These are phyloP conservation scores for Wickerhamiella kurtzmanii DNA, from an alignment of 805 yeast species.

Conservation along the genomic window DNA sequence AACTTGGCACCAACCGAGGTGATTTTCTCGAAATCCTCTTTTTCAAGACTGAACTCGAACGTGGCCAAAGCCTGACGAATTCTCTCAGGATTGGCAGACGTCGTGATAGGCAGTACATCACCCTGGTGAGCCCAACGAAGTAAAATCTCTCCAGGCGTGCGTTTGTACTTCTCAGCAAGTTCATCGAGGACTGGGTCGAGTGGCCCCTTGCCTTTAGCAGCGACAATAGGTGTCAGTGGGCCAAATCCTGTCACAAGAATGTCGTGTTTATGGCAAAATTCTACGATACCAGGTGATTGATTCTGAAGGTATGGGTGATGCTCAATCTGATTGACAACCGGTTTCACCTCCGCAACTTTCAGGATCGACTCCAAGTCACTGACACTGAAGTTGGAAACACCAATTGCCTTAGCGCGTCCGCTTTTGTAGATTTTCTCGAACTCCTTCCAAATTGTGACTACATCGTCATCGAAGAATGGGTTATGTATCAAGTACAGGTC, in stretches of 20 bases:
- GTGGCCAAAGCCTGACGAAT: slow-evolving; percentile 42
- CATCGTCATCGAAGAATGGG: slow-evolving; percentile 14
- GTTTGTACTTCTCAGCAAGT: slow-evolving; percentile 30
- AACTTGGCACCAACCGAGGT: slow-evolving; percentile 2
- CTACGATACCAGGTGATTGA: slow-evolving; percentile 47
- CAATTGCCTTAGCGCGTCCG: slow-evolving; percentile 41
- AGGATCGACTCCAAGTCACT: slow-evolving; percentile 44
- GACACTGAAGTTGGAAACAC: slow-evolving; percentile 51
- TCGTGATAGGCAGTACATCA: slow-evolving; percentile 54
- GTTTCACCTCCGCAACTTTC: slow-evolving; percentile 25
- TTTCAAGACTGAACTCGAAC: slow-evolving; percentile 32
- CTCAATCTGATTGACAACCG: slow-evolving; percentile 73
- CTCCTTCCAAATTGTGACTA: slow-evolving; percentile 42
- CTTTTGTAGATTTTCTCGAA: slow-evolving; percentile 41
- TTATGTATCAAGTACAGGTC: slow-evolving; percentile 59
- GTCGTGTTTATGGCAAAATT: slow-evolving; percentile 41
- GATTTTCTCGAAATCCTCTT: slow-evolving; percentile 25
- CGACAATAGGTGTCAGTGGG: slow-evolving; percentile 59
- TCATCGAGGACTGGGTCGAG: slow-evolving; percentile 24
- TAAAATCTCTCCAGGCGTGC: slow-evolving; percentile 34
- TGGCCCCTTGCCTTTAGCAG: slow-evolving; percentile 38
- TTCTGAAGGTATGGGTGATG: slow-evolving; percentile 75
- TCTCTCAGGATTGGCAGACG: slow-evolving; percentile 41
- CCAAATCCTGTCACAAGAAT: slow-evolving; percentile 63
- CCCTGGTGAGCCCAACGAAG: slow-evolving; percentile 39